Conservation (phyloP, 2,329 filamentous ascomycete species). For the Stachybotrys elegans region DNA sequence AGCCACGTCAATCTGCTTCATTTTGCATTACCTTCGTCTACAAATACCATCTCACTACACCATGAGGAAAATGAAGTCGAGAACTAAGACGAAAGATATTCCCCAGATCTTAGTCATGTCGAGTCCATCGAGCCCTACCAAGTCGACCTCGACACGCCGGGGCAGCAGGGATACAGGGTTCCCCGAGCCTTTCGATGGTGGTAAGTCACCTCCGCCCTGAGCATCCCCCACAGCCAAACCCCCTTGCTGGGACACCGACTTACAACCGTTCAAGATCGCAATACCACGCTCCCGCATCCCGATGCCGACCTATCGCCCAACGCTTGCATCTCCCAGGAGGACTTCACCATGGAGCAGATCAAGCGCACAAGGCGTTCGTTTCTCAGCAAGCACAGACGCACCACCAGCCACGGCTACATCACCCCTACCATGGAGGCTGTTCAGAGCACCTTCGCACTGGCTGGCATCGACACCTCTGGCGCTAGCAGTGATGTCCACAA, state of each 20-base stretch:
- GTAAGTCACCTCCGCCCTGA: conserved; percentile 27
- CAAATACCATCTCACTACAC: too few relatives aligned
- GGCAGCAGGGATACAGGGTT: conserved; percentile 43
- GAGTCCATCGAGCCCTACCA: conserved; percentile 13
- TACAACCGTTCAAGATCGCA: conserved; percentile 33
- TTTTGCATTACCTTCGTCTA: too few relatives aligned
- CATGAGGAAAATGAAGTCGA: neutral
- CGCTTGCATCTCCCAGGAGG: conserved; percentile 51
- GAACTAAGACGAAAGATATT: conserved; percentile 1
- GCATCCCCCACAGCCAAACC: too few relatives aligned
- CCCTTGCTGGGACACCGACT: conserved; percentile 3
- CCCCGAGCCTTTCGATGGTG: conserved; percentile 42
- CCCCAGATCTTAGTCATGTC: conserved; percentile 22
- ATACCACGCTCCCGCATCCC: conserved; percentile 58
- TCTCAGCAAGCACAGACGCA: conserved; percentile 40
- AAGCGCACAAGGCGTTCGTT: conserved; percentile 41
- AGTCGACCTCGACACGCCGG: conserved; percentile 16
- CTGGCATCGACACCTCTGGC: conserved; percentile 14
- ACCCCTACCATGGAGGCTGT: conserved; percentile 26
- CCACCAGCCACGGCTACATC: conserved; percentile 42
- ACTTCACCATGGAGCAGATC: conserved; percentile 39
- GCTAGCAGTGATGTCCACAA: conserved; percentile 16
- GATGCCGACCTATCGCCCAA: conserved; percentile 54
- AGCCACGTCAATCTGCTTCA: too few relatives aligned
- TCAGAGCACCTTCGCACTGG: conserved; percentile 27